Conservation (phyloP, 805 yeast genomes). For the Teunomyces aglyptinius region DNA sequence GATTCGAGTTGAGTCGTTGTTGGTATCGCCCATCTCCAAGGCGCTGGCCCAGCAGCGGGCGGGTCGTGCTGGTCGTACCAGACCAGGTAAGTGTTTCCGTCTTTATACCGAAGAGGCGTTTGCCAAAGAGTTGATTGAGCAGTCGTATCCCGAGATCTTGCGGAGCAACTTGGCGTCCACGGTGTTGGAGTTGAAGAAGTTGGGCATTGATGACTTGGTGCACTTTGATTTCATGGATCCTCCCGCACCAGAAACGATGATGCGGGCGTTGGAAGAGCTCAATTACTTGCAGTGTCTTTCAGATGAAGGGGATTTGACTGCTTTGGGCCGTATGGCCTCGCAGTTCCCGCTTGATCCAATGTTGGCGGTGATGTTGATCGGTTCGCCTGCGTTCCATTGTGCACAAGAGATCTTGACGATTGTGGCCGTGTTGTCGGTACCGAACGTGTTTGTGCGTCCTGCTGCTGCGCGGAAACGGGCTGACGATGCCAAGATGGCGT, state of each 20-base stretch:
- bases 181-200: conserved; percentile 86
- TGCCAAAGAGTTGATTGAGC: conserved; percentile 89
- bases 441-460: conserved; percentile 93
- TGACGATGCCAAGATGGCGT: conserved; percentile 81
- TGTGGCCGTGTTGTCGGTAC: conserved; percentile 88
- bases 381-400: conserved; percentile 80
- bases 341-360: conserved; percentile 95
- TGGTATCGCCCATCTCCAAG: conserved; percentile 94
- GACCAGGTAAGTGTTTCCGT: conserved; percentile 97
- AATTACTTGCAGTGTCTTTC: conserved; percentile 86
- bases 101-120: conserved; percentile 96
- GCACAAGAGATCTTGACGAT: conserved; percentile 86
- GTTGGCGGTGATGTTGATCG: conserved; percentile 89
- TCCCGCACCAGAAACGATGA: conserved; percentile 99
- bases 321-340: conserved; percentile 86
- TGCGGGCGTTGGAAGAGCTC: conserved; percentile 95
- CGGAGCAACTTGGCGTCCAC: conserved; percentile 89
- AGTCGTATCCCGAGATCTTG: conserved; percentile 93
- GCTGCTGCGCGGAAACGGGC: conserved; percentile 83
- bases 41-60: conserved; percentile 99
- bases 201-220: conserved; percentile 93
- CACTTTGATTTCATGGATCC: conserved; percentile 99
- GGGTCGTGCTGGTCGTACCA: conserved; percentile 99
- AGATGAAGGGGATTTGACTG: conserved; percentile 88
- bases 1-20: conserved; percentile 88